Percentiles rank a stretch among this genome's conserved stretches.
These are phyloP conservation scores for Protomyces macrosporus DNA, from an alignment of 1,139 yeast species.

Conservation along the genomic window DNA sequence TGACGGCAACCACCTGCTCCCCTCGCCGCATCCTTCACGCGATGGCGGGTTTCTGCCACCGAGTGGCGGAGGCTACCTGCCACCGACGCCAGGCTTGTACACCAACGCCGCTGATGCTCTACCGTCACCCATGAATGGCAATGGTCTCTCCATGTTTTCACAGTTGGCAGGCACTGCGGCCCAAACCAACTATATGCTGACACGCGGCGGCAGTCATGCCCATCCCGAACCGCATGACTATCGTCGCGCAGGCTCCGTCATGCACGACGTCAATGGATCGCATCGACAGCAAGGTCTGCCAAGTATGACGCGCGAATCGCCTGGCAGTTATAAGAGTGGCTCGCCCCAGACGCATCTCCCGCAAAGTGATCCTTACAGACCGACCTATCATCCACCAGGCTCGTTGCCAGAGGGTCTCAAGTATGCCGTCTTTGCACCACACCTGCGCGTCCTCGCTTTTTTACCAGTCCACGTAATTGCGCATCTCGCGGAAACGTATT, in stretches of 20 bases:
- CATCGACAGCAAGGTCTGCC: conserved; percentile 1
- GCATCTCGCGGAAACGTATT: conserved; percentile 41
- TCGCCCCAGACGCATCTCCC: not conserved
- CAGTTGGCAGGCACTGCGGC: not conserved
- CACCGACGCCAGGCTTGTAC: not conserved
- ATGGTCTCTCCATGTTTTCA: not conserved
- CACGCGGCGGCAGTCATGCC: not conserved
- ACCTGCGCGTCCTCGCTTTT: conserved; percentile 34
- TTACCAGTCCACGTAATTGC: conserved; percentile 40
- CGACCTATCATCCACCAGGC: not conserved
- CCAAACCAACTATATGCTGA: not conserved
- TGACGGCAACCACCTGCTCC: not conserved
- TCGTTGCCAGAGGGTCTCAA: conserved; percentile 15
- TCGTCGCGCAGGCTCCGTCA: not conserved
- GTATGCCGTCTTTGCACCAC: conserved; percentile 37
- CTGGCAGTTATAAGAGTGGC: not conserved
- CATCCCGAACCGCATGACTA: not conserved
- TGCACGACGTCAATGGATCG: conserved; percentile 3
- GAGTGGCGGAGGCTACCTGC: not conserved
- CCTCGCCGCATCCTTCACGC: not conserved
- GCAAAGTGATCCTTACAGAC: not conserved
- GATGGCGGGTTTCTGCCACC: not conserved
- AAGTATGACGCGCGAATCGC: not conserved
- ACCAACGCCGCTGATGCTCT: not conserved
- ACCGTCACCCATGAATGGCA: not conserved